Conservation (phyloP, 768 basidiomycete species). For the Neoboletus subvelutipes region DNA sequence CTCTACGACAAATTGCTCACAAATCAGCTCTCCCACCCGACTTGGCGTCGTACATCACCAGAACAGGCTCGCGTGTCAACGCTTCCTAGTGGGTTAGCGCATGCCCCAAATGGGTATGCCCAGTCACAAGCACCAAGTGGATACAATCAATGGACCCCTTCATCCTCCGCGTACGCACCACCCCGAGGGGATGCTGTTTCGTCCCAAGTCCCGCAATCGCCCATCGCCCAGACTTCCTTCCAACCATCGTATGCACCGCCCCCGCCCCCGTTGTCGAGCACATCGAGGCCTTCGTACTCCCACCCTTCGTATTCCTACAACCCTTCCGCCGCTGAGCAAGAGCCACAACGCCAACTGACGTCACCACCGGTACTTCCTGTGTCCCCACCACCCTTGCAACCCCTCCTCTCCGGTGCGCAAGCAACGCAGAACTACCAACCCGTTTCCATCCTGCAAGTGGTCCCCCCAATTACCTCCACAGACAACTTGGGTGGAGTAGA, state of each 20-base stretch:
- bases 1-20: constrained; percentile 89
- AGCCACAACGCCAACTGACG: constrained; percentile 12
- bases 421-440: constrained; percentile 20
- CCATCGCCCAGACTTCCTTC: constrained; percentile 27
- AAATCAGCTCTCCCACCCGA: constrained; percentile 72
- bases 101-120: constrained; percentile 33
- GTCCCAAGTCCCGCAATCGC: constrained; percentile 28
- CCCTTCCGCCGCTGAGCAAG: constrained; percentile 11
- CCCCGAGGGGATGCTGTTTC: constrained; percentile 17
- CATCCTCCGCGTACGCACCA: constrained; percentile 21
- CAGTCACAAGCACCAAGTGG: constrained; percentile 22
- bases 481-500: constrained; percentile 4
- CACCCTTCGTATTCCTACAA: constrained; percentile 12
- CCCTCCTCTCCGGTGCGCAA: constrained; percentile 9
- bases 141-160: constrained; percentile 36
- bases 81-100: constrained; percentile 28
- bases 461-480: constrained; percentile 3
- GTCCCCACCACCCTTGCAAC: constrained; percentile 12
- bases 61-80: constrained; percentile 21
- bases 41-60: constrained; percentile 47
- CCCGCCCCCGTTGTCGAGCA: constrained; percentile 19
- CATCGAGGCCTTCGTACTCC: constrained; percentile 17
- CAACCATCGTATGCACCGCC: constrained; percentile 31
- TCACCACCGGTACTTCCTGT: constrained; percentile 9
- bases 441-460: constrained; percentile 20